Percentiles rank a stretch among this genome's conserved stretches.
Evolutionary conservation across 129 eudicot genomes (phyloP).

Genomic region (Lonicera japonica): DNA sequence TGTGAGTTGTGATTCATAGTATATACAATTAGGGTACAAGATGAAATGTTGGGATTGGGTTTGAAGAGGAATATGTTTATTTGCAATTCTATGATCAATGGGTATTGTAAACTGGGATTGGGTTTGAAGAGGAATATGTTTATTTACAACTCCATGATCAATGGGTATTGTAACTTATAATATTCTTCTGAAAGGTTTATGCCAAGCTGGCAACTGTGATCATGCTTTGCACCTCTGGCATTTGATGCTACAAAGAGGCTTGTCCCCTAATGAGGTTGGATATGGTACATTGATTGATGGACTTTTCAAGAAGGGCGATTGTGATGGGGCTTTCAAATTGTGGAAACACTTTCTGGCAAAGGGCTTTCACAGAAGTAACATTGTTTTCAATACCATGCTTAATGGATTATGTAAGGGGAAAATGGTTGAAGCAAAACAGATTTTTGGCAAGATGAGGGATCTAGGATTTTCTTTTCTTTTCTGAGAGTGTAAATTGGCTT

Average conservation of each 20-base stretch:
- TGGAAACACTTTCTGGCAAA: slow-evolving; percentile 71
- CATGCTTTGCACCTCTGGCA: slow-evolving; percentile 67
- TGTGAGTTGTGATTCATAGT: no score
- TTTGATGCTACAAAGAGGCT: slow-evolving; percentile 59
- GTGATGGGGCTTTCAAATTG: slow-evolving; percentile 39
- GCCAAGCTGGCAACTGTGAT: slow-evolving; percentile 37
- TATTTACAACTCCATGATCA: slow-evolving; percentile 47
- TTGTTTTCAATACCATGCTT: slow-evolving; percentile 61
- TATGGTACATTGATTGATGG: slow-evolving; percentile 69
- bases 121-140: slow-evolving; percentile 53
- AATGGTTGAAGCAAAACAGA: slow-evolving; percentile 58
- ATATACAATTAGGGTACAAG: slow-evolving; percentile 50
- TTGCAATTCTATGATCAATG: slow-evolving; percentile 73
- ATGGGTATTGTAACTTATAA: slow-evolving; percentile 58
- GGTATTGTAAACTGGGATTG: slow-evolving; percentile 66
- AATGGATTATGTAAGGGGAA: slow-evolving; percentile 82
- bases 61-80: slow-evolving; percentile 47
- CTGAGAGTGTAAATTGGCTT: no score
- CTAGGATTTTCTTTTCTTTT: slow-evolving; percentile 56
- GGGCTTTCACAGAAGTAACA: slow-evolving; percentile 32
- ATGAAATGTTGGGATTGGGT: slow-evolving; percentile 62
- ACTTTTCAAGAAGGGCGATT: slow-evolving; percentile 48
- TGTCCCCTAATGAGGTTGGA: slow-evolving; percentile 56
- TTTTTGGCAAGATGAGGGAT: slow-evolving; percentile 53
- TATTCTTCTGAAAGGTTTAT: slow-evolving; percentile 68